Base-by-base conservation (phyloP, 2,329 filamentous ascomycete species). In the Emydomyces testavorans region DNA sequence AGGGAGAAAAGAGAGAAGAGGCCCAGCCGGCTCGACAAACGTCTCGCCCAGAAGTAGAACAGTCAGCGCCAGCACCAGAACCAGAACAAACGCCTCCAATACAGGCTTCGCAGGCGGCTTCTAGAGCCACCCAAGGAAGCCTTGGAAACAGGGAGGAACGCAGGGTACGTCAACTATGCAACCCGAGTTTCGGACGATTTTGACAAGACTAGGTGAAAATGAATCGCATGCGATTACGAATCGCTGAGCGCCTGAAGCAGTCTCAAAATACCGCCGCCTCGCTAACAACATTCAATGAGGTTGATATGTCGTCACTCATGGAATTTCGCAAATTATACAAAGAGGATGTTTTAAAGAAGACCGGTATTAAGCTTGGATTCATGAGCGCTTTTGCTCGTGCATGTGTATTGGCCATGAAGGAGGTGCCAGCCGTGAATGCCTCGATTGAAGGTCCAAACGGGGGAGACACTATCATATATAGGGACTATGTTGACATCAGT, bases 191-290 rank as follows among this genome's bases (percentile, higher is more conserved):
- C 16, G 16, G 10, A n/a, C 1, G 11, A 35, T 26, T 40, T n/a
- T 15, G 11, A 15, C 28, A 15, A 6, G 29, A 15, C 13, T 59
- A 92, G 85, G 87, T 96, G 61, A 98, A 98, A 77, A 98, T 98
- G 92, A 96, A 96, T 75, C 87, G 92, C 56, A 98, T 98, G 92
- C 88, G 92, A 56, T 79, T 96, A 52, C 83, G 92, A 53, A 98
- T 96, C 58, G 87, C 92, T 43, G 92, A 98, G 74, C 88, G 92
- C 58, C 78, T 98, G 56, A 98, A 98, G 79, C 92, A 98, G 67
- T 96, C 92, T 16, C 92, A 98, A 66, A 98, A 98, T 72, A 96
- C 92, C 1, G 90, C 92, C 43, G 92, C 92, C 37, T 94, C 92
- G 3, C 76, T 98, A 46, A 96, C 92, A 40, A 98, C 92, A 21